A percentile compares a stretch with the other conserved stretches of the same genome.
These are phyloP conservation scores for Tephrocybe sp. DNA, from an alignment of 768 basidiomycete genomes.

Conservation along the genomic window DNA sequence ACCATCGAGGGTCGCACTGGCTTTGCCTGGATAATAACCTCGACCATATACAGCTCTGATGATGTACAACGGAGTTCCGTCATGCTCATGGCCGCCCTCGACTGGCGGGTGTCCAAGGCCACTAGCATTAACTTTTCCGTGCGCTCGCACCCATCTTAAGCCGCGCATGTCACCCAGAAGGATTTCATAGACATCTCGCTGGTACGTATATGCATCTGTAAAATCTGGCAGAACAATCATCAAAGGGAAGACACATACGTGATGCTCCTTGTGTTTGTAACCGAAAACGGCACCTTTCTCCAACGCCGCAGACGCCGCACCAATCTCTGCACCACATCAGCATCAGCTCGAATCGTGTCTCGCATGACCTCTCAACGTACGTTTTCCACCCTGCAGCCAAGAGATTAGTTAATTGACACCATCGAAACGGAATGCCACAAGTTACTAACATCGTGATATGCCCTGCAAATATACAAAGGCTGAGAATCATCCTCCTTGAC, in stretches of 20 bases:
- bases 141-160: conserved; percentile 55
- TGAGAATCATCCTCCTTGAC: conserved; percentile 56
- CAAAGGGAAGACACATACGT: conserved; percentile 38
- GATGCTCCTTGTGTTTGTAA: conserved; percentile 55
- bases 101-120: conserved; percentile 52
- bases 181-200: conserved; percentile 67
- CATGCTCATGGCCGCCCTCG: conserved; percentile 65
- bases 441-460: conserved; percentile 52
- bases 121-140: conserved; percentile 44
- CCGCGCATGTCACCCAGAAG: conserved; percentile 62
- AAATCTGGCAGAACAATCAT: not conserved
- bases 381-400: conserved; percentile 46
- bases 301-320: conserved; percentile 61
- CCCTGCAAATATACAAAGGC: conserved; percentile 58
- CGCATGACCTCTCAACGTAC: conserved; percentile 36
- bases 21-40: conserved; percentile 65
- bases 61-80: conserved; percentile 62
- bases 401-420: conserved; percentile 1
- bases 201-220: not conserved
- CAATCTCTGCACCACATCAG: conserved; percentile 48
- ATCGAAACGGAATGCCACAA: not conserved
- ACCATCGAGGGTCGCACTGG: conserved; percentile 53
- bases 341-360: conserved; percentile 11
- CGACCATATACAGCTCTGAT: conserved; percentile 55
- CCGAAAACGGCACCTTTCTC: conserved; percentile 66